Conservation (phyloP, 1,284 basidiomycete genomes). For the Veloboletus limbatus region DNA sequence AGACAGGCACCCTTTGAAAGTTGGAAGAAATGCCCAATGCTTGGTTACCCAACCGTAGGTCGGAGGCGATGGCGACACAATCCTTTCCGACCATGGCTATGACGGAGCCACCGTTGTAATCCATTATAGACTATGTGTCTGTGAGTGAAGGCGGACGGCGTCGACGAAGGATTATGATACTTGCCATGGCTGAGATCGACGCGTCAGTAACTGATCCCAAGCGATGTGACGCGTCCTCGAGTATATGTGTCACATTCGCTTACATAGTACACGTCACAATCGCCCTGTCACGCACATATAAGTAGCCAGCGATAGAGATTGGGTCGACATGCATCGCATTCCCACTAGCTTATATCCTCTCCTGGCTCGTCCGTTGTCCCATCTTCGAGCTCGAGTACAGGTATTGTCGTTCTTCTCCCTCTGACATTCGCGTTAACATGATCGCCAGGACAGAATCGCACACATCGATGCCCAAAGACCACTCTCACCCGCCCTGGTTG, state of each 20-base stretch:
- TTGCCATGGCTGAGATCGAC: conserved; percentile 29
- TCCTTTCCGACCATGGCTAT: conserved; percentile 99
- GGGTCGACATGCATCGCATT: conserved; percentile 16
- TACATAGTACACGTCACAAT: conserved; percentile 6
- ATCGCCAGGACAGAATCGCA: conserved; percentile 42
- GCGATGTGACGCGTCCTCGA: conserved; percentile 17
- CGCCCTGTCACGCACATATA: conserved; percentile 9
- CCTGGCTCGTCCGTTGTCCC: conserved; percentile 20
- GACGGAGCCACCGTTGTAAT: conserved; percentile 94
- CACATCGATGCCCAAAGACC: conserved; percentile 47
- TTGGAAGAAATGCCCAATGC: conserved; percentile 86
- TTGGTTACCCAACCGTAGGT: conserved; percentile 90
- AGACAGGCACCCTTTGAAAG: conserved; percentile 81
- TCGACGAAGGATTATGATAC: conserved; percentile 6
- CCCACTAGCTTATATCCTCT: neutral
- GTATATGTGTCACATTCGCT: conserved; percentile 7
- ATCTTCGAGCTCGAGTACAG: conserved; percentile 19
- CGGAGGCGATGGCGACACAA: conserved; percentile 98
- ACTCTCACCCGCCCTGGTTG: conserved; percentile 56
- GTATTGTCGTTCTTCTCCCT: neutral
- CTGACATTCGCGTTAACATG: neutral
- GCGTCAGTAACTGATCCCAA: conserved; percentile 20
- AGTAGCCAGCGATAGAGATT: too few species aligned
- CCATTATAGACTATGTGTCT: conserved; percentile 68
- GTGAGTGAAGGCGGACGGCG: conserved; percentile 10